Base-by-base conservation (phyloP, 352 stramenopile genomes). In the Phytophthora pseudosyringae region DNA sequence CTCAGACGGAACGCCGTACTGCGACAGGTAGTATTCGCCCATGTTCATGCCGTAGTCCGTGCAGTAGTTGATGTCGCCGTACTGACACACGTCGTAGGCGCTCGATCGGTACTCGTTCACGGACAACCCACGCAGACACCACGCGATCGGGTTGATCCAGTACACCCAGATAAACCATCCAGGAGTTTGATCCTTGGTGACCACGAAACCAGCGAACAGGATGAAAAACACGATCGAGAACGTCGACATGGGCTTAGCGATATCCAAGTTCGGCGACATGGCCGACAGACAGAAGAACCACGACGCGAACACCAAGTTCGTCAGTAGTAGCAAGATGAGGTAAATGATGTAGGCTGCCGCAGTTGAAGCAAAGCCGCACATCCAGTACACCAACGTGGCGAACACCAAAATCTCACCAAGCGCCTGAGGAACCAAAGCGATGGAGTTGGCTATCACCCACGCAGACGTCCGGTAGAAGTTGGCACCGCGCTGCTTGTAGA, bases 401-500 rank as follows among this genome's bases (percentile, higher is more conserved):
- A 95, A 94, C 9, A 89, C 59, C 7, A 92, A 28, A 13, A 73
- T 74, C 67, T 94, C 84, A 16, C 76, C 61, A 18, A 83, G 13
- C 64, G 58, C 47, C 50, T 80, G 66, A 26, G 76, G 59, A n/a
- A 82, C 64, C 26, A 75, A 40, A 4, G 58, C 53, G 21, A 78
- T 43, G 28, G 53, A 62, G 12, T 69, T 72, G 5, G 59, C 80
- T 33, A 92, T 52, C 10, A 88, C 75, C 54, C 94, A 97, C 9
- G 80, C 73, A 8, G 77, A 81, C n/a, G 89, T 45, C 3, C 81
- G 82, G 51, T 89, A 90, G 54, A 97, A 96, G 51, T 93, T 92
- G 15, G 76, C 69, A 25, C 78, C 83, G 3, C 71, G 67, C 31
- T 94, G 89, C 53, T 93, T 96, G 80, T 95, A 95, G 63, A 93